These are phyloP conservation scores for Voacanga thouarsii DNA, from an alignment of 257 asterid species.

Conservation along the genomic window DNA sequence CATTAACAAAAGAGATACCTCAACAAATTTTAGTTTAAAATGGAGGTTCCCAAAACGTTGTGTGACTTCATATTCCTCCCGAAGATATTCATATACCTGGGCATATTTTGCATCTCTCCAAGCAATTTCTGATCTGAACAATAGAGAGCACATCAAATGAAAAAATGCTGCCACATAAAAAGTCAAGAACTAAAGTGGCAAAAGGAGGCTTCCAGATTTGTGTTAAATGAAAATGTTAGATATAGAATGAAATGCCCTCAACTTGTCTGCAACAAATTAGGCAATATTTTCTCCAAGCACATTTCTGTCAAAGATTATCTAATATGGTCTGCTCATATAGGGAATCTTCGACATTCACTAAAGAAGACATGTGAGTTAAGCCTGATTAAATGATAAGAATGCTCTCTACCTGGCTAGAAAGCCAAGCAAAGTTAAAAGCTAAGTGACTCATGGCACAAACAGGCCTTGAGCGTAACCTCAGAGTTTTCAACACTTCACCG, in stretches of 20 bases:
- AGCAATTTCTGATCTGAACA: conserved; percentile 87
- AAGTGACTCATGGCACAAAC: not conserved
- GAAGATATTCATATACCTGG: conserved; percentile 82
- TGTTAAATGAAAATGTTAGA: not conserved
- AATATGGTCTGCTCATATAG: too few relatives aligned
- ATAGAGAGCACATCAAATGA: conserved; percentile 7
- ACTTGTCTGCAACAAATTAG: not conserved
- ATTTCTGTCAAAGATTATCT: not conserved
- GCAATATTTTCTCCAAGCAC: not conserved
- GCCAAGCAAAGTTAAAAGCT: not conserved
- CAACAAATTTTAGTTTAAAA: conserved; percentile 86
- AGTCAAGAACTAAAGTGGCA: not conserved
- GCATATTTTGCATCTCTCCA: conserved; percentile 99
- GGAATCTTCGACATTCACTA: too few relatives aligned
- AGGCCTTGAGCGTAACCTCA: too few relatives aligned
- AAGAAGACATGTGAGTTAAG: too few relatives aligned
- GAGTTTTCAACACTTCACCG: not conserved
- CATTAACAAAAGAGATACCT: conserved; percentile 40
- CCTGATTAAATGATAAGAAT: not conserved
- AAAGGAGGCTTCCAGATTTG: not conserved
- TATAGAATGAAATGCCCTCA: not conserved
- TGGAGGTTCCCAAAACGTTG: conserved; percentile 95
- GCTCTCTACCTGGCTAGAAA: not conserved
- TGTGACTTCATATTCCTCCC: conserved; percentile 92
- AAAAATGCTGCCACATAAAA: not conserved